Conservation (phyloP, 345 rosid genomes). For the Arabidopsis arenosa region DNA sequence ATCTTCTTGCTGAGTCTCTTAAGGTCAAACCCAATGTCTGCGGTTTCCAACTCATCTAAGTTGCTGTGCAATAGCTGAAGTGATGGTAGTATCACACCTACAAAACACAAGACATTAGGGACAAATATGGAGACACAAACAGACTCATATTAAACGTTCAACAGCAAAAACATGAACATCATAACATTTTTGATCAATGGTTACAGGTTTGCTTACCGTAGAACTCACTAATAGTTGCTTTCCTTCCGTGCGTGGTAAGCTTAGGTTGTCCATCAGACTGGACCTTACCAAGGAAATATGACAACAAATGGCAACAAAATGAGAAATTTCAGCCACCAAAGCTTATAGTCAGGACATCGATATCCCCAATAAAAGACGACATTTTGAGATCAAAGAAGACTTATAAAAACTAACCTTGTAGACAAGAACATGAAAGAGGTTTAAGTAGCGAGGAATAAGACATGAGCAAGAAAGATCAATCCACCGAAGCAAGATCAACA, state of each 20-base stretch:
- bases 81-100: slow-evolving; percentile 93
- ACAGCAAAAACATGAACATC: background rate
- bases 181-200: background rate
- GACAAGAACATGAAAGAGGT: slow-evolving; percentile 82
- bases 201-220: slow-evolving; percentile 59
- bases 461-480: slow-evolving; percentile 77
- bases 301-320: slow-evolving; percentile 9
- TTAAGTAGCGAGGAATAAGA: slow-evolving; percentile 81
- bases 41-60: slow-evolving; percentile 58
- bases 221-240: slow-evolving; percentile 89
- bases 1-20: slow-evolving; percentile 55
- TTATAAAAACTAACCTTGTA: slow-evolving; percentile 63
- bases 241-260: slow-evolving; percentile 70
- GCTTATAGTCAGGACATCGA: background rate
- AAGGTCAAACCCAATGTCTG: slow-evolving; percentile 40
- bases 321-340: background rate
- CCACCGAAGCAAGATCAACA: slow-evolving; percentile 79
- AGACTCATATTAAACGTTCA: slow-evolving; percentile 11
- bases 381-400: background rate
- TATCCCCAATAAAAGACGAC: slow-evolving; percentile 22
- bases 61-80: slow-evolving; percentile 73
- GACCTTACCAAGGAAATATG: slow-evolving; percentile 43
- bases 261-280: slow-evolving; percentile 69
- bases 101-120: slow-evolving; percentile 22
- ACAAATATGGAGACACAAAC: background rate